phyloP scores from a whole-genome alignment of 495 filamentous ascomycete species.

The Hypoxylon trugodes region DNA sequence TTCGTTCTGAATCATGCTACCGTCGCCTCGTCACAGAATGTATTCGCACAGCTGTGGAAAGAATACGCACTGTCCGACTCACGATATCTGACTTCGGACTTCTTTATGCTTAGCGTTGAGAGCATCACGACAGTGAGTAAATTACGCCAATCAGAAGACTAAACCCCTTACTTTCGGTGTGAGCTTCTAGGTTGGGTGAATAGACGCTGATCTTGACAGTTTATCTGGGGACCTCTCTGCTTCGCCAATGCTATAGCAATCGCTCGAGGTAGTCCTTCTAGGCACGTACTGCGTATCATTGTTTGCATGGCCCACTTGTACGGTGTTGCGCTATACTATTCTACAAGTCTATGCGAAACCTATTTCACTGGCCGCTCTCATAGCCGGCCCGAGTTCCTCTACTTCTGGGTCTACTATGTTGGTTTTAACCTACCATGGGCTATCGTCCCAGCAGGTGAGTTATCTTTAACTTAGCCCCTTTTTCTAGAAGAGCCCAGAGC shows the following conservation, averaged over 20 bases:
- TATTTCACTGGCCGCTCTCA: slow-evolving; percentile 65
- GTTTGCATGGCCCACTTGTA: slow-evolving; percentile 85
- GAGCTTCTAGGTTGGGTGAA: not conserved
- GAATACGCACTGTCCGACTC: slow-evolving; percentile 87
- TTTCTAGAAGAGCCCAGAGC: not conserved
- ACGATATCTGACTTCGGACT: slow-evolving; percentile 79
- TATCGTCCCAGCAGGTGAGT: slow-evolving; percentile 67
- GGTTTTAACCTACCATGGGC: slow-evolving; percentile 90
- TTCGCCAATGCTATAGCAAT: slow-evolving; percentile 71
- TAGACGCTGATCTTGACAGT: slow-evolving; percentile 31
- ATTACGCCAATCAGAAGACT: not conserved
- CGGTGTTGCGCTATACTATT: slow-evolving; percentile 85
- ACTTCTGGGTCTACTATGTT: slow-evolving; percentile 90
- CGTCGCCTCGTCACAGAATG: slow-evolving; percentile 48
- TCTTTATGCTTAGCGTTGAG: slow-evolving; percentile 86
- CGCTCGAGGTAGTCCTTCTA: slow-evolving; percentile 60
- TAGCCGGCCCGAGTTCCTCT: slow-evolving; percentile 78
- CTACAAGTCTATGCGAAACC: slow-evolving; percentile 76
- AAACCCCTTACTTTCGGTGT: not conserved
- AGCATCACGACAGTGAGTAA: slow-evolving; percentile 76
- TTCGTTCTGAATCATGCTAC: slow-evolving; percentile 71
- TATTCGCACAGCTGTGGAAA: slow-evolving; percentile 87
- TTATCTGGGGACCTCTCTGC: slow-evolving; percentile 82
- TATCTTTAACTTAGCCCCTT: not conserved
- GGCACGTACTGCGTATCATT: slow-evolving; percentile 75